Evolutionary conservation across 495 filamentous ascomycete species (phyloP), one percentile per base, ranked within the genome.

Genomic region (Penicillium roqueforti): DNA sequence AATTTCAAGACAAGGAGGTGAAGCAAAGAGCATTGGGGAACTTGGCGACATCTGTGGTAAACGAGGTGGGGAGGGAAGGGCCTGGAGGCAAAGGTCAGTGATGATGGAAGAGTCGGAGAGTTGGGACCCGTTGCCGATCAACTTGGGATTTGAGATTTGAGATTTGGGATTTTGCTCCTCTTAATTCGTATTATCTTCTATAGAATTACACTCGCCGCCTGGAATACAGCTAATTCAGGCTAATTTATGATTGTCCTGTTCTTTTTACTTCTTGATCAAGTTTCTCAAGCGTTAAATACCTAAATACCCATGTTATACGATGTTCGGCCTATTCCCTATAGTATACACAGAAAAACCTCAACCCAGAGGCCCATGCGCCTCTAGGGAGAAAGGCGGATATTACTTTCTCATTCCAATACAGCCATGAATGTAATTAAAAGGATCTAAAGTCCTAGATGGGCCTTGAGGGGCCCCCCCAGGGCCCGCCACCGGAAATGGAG

Each of bases 1-100:
- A 36, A 36, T 28, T 29, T 52, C 47, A 60, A 41, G 48, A 70
- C 46, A 60, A 41, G 52, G 61, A 39, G 41, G 55, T 54, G 67
- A 56, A 60, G 47, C 47, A 50, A 41, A 53, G 42, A 50, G 59
- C 55, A 56, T 59, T 58, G 56, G 47, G 14, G 10, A 51, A 56
- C 34, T 39, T 50, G 8, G 28, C 34, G 46, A 28, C 45, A 51
- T 42, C 32, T 40, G 45, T 28, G 43, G 44, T 41, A 23, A 54
- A 60, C 58, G 53, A 45, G 23, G 45, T 47, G 45, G 47, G 22
- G 47, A 39, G 34, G 34, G 25, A 39, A 38, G 16, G 47, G 36
- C 23, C 32, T 47, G 45, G 55, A 62, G 45, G 51, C 42, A 52
- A 54, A 56, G 54, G 48, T 51, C 41, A 28, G 38, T 53, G 38